Evolutionary conservation across 768 basidiomycete genomes (phyloP).

Genomic region (Leccinum aurantiacum): DNA sequence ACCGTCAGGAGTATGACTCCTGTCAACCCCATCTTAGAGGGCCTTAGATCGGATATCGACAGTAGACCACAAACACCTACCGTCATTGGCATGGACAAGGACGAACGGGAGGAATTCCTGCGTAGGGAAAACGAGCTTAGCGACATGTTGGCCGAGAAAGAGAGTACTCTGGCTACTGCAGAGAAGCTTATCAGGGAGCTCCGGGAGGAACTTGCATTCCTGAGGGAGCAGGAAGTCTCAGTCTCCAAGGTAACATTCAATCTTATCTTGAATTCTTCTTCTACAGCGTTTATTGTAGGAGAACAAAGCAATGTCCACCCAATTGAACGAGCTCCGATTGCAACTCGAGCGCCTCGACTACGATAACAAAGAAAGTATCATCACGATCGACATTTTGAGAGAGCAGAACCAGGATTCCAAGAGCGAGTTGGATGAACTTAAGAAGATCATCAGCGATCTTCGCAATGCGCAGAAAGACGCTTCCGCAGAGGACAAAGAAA

Average conservation of each 20-base stretch:
- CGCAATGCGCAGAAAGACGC: conserved; percentile 82
- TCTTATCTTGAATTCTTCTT: conserved; percentile 6
- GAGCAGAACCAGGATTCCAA: conserved; percentile 90
- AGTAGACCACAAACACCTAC: conserved; percentile 93
- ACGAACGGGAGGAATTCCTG: conserved; percentile 97
- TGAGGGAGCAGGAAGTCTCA: conserved; percentile 86
- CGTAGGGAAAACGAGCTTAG: conserved; percentile 95
- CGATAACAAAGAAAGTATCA: conserved; percentile 92
- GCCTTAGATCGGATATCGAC: conserved; percentile 68
- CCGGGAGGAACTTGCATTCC: conserved; percentile 82
- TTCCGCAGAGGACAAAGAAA: conserved; percentile 95
- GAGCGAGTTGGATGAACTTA: conserved; percentile 86
- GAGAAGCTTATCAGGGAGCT: conserved; percentile 88
- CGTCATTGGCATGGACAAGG: conserved; percentile 85
- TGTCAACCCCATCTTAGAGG: conserved; percentile 69
- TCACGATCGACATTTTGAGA: conserved; percentile 92
- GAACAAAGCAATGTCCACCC: conserved; percentile 91
- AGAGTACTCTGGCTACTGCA: conserved; percentile 73
- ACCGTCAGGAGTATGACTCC: conserved; percentile 73
- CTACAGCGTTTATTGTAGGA: conserved; percentile 52
- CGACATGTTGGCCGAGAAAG: conserved; percentile 90
- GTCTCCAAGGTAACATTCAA: conserved; percentile 61
- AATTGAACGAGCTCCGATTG: conserved; percentile 88
- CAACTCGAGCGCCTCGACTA: conserved; percentile 92
- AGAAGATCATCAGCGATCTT: conserved; percentile 73